Conservation (phyloP, 2,329 filamentous ascomycete genomes). For the Ramichloridium luteum region DNA sequence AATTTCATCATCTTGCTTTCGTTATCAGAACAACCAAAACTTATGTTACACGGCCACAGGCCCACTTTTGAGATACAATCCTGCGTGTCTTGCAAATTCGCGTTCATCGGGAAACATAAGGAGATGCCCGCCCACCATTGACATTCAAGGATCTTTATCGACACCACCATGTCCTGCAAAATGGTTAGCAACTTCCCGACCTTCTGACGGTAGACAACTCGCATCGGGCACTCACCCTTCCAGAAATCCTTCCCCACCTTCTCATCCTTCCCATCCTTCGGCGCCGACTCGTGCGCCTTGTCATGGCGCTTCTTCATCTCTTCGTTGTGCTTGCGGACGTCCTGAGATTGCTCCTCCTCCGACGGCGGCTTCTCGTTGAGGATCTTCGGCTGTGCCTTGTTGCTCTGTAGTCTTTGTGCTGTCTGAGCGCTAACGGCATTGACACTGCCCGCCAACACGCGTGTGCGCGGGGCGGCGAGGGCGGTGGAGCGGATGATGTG, state of each 20-base stretch:
- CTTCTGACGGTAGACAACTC: no score
- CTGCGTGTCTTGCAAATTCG: no score
- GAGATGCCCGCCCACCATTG: no score
- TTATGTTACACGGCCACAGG: no score
- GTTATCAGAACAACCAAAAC: no score
- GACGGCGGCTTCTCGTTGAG: slow-evolving; percentile 6
- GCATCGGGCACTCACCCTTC: slow-evolving; percentile 2
- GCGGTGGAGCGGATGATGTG: no score
- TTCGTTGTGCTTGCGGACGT: slow-evolving; percentile 19
- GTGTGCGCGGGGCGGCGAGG: no score
- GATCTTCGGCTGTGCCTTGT: slow-evolving; percentile 7
- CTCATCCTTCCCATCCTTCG: slow-evolving; percentile 7
- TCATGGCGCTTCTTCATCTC: slow-evolving; percentile 34
- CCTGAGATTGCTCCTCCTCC: slow-evolving; percentile 5
- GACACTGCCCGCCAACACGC: background rate
- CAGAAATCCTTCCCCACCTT: slow-evolving; percentile 7
- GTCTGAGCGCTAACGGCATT: background rate
- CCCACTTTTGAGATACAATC: no score
- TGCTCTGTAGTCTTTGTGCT: no score
- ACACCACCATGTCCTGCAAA: slow-evolving; percentile 2
- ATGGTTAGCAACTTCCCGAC: background rate
- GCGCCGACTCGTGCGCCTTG: slow-evolving; percentile 18
- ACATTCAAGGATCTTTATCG: slow-evolving; percentile 2
- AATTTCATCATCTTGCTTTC: no score
- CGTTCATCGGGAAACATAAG: no score